phyloP scores from a whole-genome alignment of 2,329 filamentous ascomycete genomes.

The Fusarium caatingaense region DNA sequence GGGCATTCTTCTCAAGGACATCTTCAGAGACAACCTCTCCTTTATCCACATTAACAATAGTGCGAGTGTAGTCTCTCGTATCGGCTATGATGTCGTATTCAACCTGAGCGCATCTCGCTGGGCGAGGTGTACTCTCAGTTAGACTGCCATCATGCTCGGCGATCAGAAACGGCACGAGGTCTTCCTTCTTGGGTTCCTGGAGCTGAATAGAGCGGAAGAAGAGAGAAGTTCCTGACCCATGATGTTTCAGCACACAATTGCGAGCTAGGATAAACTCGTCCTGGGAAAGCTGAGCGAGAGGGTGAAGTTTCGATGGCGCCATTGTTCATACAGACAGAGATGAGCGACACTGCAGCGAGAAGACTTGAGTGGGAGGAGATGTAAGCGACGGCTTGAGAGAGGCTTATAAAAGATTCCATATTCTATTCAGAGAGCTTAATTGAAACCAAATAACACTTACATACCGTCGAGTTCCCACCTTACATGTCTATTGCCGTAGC shows the following conservation, averaged over 20 bases:
- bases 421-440: neutral
- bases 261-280: constrained; percentile 63
- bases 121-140: constrained; percentile 43
- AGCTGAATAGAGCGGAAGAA: constrained; percentile 69
- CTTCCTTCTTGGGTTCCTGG: constrained; percentile 69
- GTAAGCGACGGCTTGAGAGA: neutral
- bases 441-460: neutral
- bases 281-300: constrained; percentile 61
- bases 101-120: constrained; percentile 60
- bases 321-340: neutral
- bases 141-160: neutral
- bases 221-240: constrained; percentile 41
- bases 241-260: constrained; percentile 55
- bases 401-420: neutral
- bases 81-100: constrained; percentile 56
- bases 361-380: neutral
- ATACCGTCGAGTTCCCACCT: neutral
- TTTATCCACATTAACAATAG: constrained; percentile 54
- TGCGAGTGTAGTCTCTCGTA: constrained; percentile 50
- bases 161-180: constrained; percentile 69
- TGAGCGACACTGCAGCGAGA: neutral
- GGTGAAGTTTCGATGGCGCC: constrained; percentile 48
- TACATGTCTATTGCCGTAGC: neutral
- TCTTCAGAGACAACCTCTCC: constrained; percentile 47
- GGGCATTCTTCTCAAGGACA: constrained; percentile 44